These are phyloP conservation scores for Nepenthes mirabilis DNA, from an alignment of 148 eudicot species.

Conservation along the genomic window DNA sequence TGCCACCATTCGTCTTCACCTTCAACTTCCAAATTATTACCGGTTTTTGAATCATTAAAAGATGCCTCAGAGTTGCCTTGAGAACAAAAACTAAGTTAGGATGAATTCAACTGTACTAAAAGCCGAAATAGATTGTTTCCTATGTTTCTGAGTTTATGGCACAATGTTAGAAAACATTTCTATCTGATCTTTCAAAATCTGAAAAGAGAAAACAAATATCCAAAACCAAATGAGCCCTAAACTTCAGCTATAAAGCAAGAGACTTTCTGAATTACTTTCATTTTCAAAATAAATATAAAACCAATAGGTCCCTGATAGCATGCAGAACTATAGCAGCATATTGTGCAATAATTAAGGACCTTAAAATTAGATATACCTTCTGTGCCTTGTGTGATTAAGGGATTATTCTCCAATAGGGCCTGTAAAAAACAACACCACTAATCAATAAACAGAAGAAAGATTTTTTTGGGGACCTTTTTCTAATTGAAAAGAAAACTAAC, in stretches of 20 bases:
- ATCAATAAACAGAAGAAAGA: background rate
- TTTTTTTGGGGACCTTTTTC: too few relatives aligned
- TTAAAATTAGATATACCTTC: constrained; percentile 34
- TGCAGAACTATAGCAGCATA: background rate
- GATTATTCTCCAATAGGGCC: constrained; percentile 78
- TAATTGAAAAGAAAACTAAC: too few relatives aligned
- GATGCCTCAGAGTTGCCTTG: constrained; percentile 31
- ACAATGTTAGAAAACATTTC: background rate
- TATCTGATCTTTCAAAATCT: too few relatives aligned
- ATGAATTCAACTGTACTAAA: background rate
- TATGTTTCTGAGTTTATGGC: background rate
- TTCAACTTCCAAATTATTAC: constrained; percentile 22
- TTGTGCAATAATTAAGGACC: background rate
- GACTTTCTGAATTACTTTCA: too few relatives aligned
- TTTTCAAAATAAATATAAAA: background rate
- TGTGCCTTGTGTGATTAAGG: constrained; percentile 41
- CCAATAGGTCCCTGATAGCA: background rate
- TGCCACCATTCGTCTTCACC: constrained; percentile 61
- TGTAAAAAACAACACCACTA: constrained; percentile 11
- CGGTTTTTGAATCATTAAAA: constrained; percentile 20
- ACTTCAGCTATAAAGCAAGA: too few relatives aligned
- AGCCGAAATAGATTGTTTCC: background rate
- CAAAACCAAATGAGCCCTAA: too few relatives aligned
- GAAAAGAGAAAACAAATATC: too few relatives aligned
- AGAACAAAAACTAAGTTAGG: constrained; percentile 1